Evolutionary conservation across 1,284 basidiomycete species (phyloP), one percentile per base, ranked within the genome.

Genomic region (Neonothopanus nambi): DNA sequence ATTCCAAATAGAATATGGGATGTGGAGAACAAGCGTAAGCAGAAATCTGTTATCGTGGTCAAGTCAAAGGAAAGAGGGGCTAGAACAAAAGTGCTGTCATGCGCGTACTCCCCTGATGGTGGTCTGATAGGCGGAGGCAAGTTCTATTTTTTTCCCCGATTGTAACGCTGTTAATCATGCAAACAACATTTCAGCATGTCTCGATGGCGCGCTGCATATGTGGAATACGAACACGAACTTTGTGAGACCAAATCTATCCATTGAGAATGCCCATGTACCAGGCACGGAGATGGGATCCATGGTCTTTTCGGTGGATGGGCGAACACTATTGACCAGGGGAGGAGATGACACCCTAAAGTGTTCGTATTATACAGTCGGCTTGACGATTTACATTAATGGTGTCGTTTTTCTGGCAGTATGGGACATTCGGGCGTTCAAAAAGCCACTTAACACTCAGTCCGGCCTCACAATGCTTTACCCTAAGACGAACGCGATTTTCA

Each of bases 51-150:
- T 33, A 95, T 99, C 60, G 94, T 98, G 9, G 90, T 98, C 60
- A 96, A 95, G 71, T 95, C 93, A 17, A 98, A 96, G 68, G 93
- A 96, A 61, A 80, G 95, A 46, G 97, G 97, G n/a, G 89, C 92
- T 15, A 81, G 95, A 59, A 98, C 96, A 11, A 95, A 94, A 66
- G 89, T 99, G 13, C 92, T 90, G 5, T 71, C 89, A 4, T 95
- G 93, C 65, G 83, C 84, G 18, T 97, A 94, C 73, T 93, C 90
- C 46, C 80, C 80, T 13, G 94, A 98, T 70, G 95, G 91, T 28
- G 87, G 80, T 59, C 72, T 88, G 60, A 93, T 98, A 59, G 89
- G 87, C 50, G 93, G 89, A 60, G 90, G 94, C 93, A 64, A 62
- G 88, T 73, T 41, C 48, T 20, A 2, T 28, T 57, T 28, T 35